These are phyloP conservation scores for Cladosporium sphaerospermum DNA, from an alignment of 2,329 filamentous ascomycete genomes.

Conservation along the genomic window DNA sequence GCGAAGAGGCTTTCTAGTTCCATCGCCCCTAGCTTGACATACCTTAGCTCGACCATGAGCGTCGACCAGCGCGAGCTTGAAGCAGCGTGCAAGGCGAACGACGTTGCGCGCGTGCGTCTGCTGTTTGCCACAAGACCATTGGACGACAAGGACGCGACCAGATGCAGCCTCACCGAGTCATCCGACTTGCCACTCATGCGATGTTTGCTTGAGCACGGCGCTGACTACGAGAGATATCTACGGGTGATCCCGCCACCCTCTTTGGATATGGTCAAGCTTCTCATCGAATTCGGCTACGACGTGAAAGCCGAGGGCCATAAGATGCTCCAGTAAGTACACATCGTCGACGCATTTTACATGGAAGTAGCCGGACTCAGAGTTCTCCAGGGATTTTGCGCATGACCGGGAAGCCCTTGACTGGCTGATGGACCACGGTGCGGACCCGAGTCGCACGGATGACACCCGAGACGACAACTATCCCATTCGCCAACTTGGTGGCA, in stretches of 20 bases:
- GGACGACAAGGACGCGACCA: not conserved
- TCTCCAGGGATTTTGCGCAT: constrained; percentile 7
- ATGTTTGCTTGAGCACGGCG: not conserved
- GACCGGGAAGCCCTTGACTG: constrained; percentile 9
- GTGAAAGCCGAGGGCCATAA: not conserved
- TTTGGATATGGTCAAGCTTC: not conserved
- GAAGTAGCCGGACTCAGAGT: not conserved
- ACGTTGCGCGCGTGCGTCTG: not conserved
- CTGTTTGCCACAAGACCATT: constrained; percentile 3
- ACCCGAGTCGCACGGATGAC: constrained; percentile 5
- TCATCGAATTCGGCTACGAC: not conserved
- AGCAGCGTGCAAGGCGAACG: not conserved
- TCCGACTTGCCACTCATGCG: not conserved
- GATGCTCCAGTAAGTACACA: not conserved
- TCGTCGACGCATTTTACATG: not conserved
- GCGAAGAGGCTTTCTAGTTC: not conserved
- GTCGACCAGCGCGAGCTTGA: not conserved
- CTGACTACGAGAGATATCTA: not conserved
- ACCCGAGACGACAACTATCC: not conserved
- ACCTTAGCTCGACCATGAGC: not conserved
- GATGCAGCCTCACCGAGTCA: not conserved
- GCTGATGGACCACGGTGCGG: constrained; percentile 12
- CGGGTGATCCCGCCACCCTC: not conserved
- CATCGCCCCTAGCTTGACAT: not conserved
- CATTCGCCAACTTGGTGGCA: not conserved